Conservation (phyloP, 257 asterid species). For the Leptodermis oblonga region DNA sequence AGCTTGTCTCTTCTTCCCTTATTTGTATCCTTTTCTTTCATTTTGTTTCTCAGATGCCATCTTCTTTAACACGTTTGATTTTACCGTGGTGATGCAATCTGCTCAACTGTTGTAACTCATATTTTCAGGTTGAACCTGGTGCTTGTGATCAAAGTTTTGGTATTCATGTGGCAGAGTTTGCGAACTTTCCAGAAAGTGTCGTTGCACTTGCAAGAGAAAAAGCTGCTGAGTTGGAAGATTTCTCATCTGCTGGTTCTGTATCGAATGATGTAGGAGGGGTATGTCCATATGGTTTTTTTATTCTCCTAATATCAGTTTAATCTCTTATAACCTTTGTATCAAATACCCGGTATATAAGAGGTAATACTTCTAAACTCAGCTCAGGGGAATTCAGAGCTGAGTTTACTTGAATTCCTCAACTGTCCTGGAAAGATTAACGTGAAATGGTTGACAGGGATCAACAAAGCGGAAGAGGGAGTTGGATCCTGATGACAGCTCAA, state of each 20-base stretch:
- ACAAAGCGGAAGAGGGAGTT: constrained; percentile 62
- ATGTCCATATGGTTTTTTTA: constrained; percentile 8
- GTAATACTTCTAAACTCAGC: too few species aligned
- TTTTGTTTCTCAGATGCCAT: not conserved
- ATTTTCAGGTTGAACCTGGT: constrained; percentile 81
- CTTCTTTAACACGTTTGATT: not conserved
- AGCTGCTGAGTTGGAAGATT: constrained; percentile 96
- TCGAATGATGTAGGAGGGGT: constrained; percentile 51
- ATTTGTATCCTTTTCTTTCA: not conserved
- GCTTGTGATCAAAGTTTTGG: constrained; percentile 99
- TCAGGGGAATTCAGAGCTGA: not conserved
- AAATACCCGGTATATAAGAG: not conserved
- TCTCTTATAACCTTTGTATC: not conserved
- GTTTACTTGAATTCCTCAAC: not conserved
- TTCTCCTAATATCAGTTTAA: not conserved
- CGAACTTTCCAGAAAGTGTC: constrained; percentile 90
- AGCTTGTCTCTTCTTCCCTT: not conserved
- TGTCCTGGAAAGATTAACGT: not conserved
- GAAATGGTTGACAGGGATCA: constrained; percentile 37
- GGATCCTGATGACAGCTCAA: constrained; percentile 53
- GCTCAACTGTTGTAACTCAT: constrained; percentile 3
- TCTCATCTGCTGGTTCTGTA: constrained; percentile 49
- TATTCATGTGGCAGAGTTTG: constrained; percentile 97
- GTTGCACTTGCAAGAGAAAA: constrained; percentile 87
- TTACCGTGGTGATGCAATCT: constrained; percentile 12